phyloP scores from a whole-genome alignment of 257 asterid genomes.

The Ehretia macrophylla region DNA sequence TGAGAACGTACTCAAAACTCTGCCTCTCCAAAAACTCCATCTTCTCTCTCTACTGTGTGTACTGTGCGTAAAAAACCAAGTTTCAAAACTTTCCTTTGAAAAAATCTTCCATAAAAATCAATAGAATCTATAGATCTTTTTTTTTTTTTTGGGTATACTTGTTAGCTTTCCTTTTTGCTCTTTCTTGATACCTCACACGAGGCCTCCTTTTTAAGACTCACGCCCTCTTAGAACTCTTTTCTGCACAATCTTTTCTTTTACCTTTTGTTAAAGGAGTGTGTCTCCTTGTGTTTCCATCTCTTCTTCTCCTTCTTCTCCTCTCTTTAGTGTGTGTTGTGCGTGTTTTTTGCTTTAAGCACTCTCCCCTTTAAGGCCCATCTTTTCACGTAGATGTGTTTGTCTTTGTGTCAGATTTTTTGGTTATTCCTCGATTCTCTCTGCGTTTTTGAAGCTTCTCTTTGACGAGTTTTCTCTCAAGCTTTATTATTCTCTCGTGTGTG shows the following conservation, averaged over 20 bases:
- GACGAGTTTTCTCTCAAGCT: conserved; percentile 12
- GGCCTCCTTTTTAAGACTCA: neutral
- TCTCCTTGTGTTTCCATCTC: too few relatives aligned
- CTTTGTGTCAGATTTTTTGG: conserved; percentile 35
- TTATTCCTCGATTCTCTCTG: conserved; percentile 23
- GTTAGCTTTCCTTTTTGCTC: neutral
- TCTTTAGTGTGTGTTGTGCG: neutral
- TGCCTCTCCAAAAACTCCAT: conserved; percentile 15
- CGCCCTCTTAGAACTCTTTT: neutral
- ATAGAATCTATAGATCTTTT: neutral
- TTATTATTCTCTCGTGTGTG: too few relatives aligned
- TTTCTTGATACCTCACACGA: neutral
- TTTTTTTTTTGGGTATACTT: neutral
- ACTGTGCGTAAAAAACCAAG: too few relatives aligned
- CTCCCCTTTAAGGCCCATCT: conserved; percentile 26
- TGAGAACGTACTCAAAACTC: conserved; percentile 10
- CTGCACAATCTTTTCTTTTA: neutral
- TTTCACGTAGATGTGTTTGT: conserved; percentile 23
- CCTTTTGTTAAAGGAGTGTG: neutral
- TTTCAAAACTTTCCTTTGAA: neutral
- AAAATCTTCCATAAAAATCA: neutral
- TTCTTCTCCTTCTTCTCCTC: too few relatives aligned
- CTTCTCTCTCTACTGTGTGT: conserved; percentile 1
- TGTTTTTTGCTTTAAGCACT: conserved; percentile 1
- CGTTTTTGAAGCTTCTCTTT: conserved; percentile 26